These are phyloP conservation scores for Epichloe sibirici DNA, from an alignment of 2,329 filamentous ascomycete species.

Conservation along the genomic window DNA sequence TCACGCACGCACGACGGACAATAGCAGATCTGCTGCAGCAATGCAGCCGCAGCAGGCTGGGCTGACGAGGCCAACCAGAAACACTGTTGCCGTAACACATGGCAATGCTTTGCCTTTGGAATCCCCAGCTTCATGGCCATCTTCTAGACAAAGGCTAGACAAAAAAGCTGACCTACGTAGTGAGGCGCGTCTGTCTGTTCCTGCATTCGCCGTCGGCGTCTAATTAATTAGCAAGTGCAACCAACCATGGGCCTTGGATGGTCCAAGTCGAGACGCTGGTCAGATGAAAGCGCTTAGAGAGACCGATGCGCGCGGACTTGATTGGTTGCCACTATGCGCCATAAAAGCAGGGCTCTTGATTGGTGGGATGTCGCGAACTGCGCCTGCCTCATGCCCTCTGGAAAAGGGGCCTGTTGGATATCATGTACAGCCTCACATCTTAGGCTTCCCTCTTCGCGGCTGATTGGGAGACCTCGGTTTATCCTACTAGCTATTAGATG, in stretches of 20 bases:
- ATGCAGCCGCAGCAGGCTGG: background rate
- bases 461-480: too few relatives aligned
- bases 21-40: background rate
- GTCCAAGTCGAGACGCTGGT: conserved; percentile 9
- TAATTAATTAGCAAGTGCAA: background rate
- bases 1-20: conserved; percentile 1
- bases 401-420: too few relatives aligned
- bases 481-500: too few relatives aligned
- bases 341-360: conserved; percentile 12
- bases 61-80: background rate
- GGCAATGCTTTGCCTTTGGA: background rate
- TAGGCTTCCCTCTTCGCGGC: too few relatives aligned
- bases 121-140: background rate
- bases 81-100: background rate
- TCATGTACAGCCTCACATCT: too few relatives aligned
- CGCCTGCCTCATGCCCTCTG: too few relatives aligned
- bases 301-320: conserved; percentile 3
- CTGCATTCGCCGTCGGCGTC: background rate
- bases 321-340: conserved; percentile 22
- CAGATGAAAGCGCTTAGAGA: conserved; percentile 28
- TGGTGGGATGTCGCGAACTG: conserved; percentile 12
- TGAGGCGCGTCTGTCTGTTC: conserved; percentile 2
- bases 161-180: background rate
- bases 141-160: background rate
- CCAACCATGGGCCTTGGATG: conserved; percentile 1